These are phyloP conservation scores for Quercus gilva DNA, from an alignment of 306 rosid species.

Conservation along the genomic window DNA sequence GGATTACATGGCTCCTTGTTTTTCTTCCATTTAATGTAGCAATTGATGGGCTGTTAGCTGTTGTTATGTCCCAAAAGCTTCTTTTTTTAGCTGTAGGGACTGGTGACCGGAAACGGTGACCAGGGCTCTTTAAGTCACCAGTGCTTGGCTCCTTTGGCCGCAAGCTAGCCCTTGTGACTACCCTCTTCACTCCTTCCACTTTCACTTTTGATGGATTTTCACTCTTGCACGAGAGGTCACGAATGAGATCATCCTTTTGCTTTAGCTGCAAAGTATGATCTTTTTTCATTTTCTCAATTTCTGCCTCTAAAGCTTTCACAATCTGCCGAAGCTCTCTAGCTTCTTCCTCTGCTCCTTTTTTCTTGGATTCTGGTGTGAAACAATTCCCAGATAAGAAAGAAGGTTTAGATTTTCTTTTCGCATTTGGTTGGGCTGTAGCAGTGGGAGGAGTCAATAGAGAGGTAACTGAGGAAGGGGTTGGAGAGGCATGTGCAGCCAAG, in stretches of 20 bases:
- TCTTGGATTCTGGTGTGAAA: conserved; percentile 79
- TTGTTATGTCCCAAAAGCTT: conserved; percentile 95
- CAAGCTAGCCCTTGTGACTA: conserved; percentile 52
- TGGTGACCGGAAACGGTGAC: conserved; percentile 79
- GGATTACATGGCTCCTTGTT: conserved; percentile 75
- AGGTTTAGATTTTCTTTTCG: conserved; percentile 55
- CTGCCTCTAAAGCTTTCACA: conserved; percentile 63
- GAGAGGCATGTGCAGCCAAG: conserved; percentile 70
- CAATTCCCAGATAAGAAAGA: conserved; percentile 67
- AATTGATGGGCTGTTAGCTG: conserved; percentile 76
- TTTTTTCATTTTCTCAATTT: conserved; percentile 72
- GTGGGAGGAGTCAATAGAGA: conserved; percentile 70
- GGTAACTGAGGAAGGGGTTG: conserved; percentile 72
- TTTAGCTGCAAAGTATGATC: conserved; percentile 65
- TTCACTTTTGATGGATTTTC: conserved; percentile 38
- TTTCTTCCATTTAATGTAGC: conserved; percentile 76
- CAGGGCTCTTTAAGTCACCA: conserved; percentile 71
- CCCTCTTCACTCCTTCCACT: conserved; percentile 37
- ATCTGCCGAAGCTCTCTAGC: conserved; percentile 56
- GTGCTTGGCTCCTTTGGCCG: conserved; percentile 58
- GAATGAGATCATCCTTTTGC: conserved; percentile 72
- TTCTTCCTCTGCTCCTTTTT: conserved; percentile 58
- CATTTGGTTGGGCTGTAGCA: conserved; percentile 56
- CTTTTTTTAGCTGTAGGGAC: conserved; percentile 76
- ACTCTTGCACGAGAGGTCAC: conserved; percentile 48